Evolutionary conservation across 1,139 yeast genomes (phyloP).

Genomic region (Debaryomycetaceae sp.): DNA sequence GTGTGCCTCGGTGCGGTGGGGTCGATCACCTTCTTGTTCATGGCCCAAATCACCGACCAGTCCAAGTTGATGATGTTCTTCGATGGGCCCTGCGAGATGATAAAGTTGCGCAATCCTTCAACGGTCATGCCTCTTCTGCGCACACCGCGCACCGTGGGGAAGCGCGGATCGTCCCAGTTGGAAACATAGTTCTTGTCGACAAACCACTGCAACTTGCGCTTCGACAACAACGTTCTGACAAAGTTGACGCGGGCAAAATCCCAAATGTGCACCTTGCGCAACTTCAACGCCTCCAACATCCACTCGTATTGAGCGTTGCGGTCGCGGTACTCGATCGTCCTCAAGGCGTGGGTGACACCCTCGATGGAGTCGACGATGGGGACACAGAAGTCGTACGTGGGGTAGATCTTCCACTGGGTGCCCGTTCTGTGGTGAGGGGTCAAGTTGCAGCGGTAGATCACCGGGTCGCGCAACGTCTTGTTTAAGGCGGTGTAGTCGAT

Average conservation of each 20-base stretch:
- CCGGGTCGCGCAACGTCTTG: slow-evolving; percentile 96
- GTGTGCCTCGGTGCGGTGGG: slow-evolving; percentile 95
- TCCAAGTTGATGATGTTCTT: slow-evolving; percentile 93
- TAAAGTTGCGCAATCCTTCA: slow-evolving; percentile 90
- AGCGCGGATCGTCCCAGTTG: slow-evolving; percentile 98
- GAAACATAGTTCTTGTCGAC: slow-evolving; percentile 82
- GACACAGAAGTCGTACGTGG: slow-evolving; percentile 97
- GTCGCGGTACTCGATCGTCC: slow-evolving; percentile 97
- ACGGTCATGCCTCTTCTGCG: slow-evolving; percentile 99
- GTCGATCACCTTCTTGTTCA: slow-evolving; percentile 92
- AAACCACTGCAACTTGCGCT: slow-evolving; percentile 98
- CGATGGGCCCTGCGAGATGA: slow-evolving; percentile 94
- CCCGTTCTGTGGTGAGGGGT: slow-evolving; percentile 98
- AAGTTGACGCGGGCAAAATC: slow-evolving; percentile 96
- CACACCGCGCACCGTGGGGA: slow-evolving; percentile 98
- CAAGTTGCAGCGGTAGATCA: slow-evolving; percentile 90
- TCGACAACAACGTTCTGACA: slow-evolving; percentile 87
- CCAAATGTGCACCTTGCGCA: slow-evolving; percentile 94
- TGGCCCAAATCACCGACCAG: slow-evolving; percentile 96
- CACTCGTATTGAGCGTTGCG: slow-evolving; percentile 97
- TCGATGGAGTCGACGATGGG: slow-evolving; percentile 92
- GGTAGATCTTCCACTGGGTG: slow-evolving; percentile 85
- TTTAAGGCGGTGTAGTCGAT: slow-evolving; percentile 84
- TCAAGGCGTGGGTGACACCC: slow-evolving; percentile 95
- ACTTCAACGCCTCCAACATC: slow-evolving; percentile 75